Conservation (phyloP, 2,329 filamentous ascomycete species). For the Phoma sp. region DNA sequence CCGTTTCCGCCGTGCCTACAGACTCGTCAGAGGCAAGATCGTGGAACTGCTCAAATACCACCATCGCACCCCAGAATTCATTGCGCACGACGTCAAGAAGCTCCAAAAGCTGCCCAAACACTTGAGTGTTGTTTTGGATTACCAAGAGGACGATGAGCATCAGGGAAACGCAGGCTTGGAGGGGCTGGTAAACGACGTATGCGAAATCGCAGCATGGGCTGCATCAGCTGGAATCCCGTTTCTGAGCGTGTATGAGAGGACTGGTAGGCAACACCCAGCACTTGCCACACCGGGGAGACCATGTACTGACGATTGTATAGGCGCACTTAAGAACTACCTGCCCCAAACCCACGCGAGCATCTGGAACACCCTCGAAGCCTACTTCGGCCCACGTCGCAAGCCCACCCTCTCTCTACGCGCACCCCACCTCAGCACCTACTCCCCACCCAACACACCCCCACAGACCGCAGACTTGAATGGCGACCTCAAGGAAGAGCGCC, state of each 20-base stretch:
- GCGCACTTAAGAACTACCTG: conserved; percentile 87
- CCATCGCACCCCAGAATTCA: conserved; percentile 91
- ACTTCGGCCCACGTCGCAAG: conserved; percentile 77
- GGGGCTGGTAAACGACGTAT: conserved; percentile 84
- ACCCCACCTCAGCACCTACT: conserved; percentile 70
- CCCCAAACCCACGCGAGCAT: conserved; percentile 83
- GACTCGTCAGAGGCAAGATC: conserved; percentile 77
- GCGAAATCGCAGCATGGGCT: conserved; percentile 93
- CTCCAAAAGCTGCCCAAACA: conserved; percentile 81
- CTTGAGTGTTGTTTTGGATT: conserved; percentile 81
- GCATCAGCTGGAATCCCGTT: conserved; percentile 85
- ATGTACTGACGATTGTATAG: conserved; percentile 53
- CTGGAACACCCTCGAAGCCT: conserved; percentile 78
- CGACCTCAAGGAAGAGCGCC: conserved; percentile 41
- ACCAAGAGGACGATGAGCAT: conserved; percentile 67
- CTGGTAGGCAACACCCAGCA: conserved; percentile 63
- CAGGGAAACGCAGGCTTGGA: conserved; percentile 77
- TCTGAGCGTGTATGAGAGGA: conserved; percentile 90
- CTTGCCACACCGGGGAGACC: too few relatives aligned
- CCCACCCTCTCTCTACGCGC: conserved; percentile 74
- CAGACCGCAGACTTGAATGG: conserved; percentile 44
- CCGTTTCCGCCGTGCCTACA: conserved; percentile 78
- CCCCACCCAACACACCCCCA: conserved; percentile 51
- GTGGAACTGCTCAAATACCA: conserved; percentile 90
- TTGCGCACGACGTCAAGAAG: conserved; percentile 81